Percentiles rank a stretch among this genome's conserved stretches.
Evolutionary conservation across 805 yeast genomes (phyloP).

Genomic region (Ogataea haglerorum): DNA sequence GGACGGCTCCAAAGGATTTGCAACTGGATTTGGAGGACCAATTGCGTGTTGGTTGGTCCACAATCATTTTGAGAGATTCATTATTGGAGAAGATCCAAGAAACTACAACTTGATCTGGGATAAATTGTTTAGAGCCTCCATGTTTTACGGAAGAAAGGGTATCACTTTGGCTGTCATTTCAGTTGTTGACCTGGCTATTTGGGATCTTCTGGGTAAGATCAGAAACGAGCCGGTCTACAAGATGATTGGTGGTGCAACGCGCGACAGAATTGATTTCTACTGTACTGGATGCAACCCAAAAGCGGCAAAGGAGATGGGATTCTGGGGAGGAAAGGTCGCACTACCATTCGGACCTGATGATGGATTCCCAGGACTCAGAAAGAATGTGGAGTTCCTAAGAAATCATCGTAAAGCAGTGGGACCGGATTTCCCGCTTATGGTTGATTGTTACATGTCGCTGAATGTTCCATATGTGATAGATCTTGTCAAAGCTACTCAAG

Average conservation of each 20-base stretch:
- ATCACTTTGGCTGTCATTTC: conserved; percentile 45
- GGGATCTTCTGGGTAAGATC: conserved; percentile 49
- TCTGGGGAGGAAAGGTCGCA: conserved; percentile 53
- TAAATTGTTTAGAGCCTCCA: conserved; percentile 45
- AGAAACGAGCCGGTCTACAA: conserved; percentile 50
- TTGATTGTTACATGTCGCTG: conserved; percentile 51
- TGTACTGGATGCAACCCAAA: conserved; percentile 48
- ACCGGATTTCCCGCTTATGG: conserved; percentile 52
- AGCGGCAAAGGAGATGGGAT: conserved; percentile 48
- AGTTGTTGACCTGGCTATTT: conserved; percentile 46
- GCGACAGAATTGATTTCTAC: conserved; percentile 43
- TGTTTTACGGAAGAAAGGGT: conserved; percentile 52
- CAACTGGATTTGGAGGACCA: conserved; percentile 53
- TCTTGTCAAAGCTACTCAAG: conserved; percentile 40
- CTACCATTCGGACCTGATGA: conserved; percentile 50
- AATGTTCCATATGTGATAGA: conserved; percentile 48
- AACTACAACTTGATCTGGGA: conserved; percentile 45
- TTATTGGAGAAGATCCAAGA: conserved; percentile 46
- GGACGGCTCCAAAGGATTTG: conserved; percentile 48
- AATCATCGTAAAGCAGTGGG: conserved; percentile 46
- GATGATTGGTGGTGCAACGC: conserved; percentile 49
- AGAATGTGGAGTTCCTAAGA: conserved; percentile 43
- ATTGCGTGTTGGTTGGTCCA: conserved; percentile 47
- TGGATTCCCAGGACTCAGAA: conserved; percentile 43
- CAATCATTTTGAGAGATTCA: conserved; percentile 44